phyloP scores from a whole-genome alignment of 352 stramenopile species.

The Phytophthora ramorum region DNA sequence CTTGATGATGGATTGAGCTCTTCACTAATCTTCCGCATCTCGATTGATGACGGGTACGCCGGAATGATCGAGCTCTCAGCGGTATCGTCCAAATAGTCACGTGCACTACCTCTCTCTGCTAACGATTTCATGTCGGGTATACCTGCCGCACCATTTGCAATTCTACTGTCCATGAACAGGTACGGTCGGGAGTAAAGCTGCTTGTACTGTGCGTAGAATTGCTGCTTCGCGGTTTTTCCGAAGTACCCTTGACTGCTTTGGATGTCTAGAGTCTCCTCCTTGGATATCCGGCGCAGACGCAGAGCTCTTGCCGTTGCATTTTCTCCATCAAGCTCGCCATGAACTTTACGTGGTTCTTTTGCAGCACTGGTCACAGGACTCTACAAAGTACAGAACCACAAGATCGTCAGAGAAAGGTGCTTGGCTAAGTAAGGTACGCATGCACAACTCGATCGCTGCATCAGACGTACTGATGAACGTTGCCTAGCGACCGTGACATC shows the following conservation, averaged over 20 bases:
- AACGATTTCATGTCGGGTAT: not conserved
- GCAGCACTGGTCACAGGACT: conserved; percentile 1
- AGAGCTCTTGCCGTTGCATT: conserved; percentile 29
- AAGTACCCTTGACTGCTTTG: conserved; percentile 67
- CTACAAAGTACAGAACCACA: conserved; percentile 10
- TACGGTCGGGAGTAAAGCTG: conserved; percentile 71
- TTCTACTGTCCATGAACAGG: conserved; percentile 56
- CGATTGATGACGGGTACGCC: conserved; percentile 47
- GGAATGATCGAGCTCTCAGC: conserved; percentile 40
- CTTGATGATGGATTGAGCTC: conserved; percentile 29
- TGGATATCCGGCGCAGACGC: conserved; percentile 36
- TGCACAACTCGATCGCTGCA: not conserved
- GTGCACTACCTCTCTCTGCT: conserved; percentile 9
- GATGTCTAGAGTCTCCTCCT: conserved; percentile 52
- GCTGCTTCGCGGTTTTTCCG: conserved; percentile 52
- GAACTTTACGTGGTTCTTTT: not conserved
- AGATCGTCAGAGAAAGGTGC: not conserved
- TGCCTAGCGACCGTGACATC: not conserved
- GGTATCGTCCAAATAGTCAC: conserved; percentile 17
- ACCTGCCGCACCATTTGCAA: not conserved
- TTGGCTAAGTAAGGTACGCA: not conserved
- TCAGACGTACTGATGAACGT: conserved; percentile 7
- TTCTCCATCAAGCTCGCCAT: conserved; percentile 10
- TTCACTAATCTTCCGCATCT: conserved; percentile 49
- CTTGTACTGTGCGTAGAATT: conserved; percentile 73